Evolutionary conservation across 179 eudicot genomes (phyloP).

Genomic region (Patellifolia procumbens): DNA sequence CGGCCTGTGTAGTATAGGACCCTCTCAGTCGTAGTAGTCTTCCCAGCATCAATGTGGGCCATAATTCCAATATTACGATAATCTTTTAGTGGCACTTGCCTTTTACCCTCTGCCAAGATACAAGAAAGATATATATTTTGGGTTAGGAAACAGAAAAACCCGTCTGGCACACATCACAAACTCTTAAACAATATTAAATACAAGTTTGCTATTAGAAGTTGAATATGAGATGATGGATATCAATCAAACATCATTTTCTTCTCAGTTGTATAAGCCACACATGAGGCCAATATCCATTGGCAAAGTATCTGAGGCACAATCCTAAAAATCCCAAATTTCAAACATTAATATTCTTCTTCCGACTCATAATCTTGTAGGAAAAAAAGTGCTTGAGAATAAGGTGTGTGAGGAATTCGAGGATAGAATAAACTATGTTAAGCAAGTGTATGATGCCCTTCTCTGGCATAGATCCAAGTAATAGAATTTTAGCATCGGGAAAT

Average conservation of each 20-base stretch:
- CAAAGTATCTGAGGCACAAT: neutral
- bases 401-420: neutral
- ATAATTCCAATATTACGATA: conserved; percentile 97
- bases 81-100: conserved; percentile 68
- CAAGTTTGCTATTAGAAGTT: neutral
- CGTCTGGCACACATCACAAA: neutral
- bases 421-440: neutral
- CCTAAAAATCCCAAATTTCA: neutral
- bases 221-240: neutral
- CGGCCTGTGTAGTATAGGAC: conserved; percentile 87
- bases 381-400: neutral
- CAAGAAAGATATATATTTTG: neutral
- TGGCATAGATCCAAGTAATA: neutral
- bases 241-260: neutral
- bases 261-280: neutral
- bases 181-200: neutral
- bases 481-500: neutral
- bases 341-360: neutral
- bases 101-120: conserved; percentile 53
- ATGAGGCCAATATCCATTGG: neutral
- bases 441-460: neutral
- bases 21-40: conserved; percentile 96
- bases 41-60: conserved; percentile 99
- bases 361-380: neutral
- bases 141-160: conserved; percentile 16